Percentiles rank a stretch among this genome's conserved stretches.
Conservation (phyloP, 768 basidiomycete genomes). For the Rhodotorula paludigena region DNA sequence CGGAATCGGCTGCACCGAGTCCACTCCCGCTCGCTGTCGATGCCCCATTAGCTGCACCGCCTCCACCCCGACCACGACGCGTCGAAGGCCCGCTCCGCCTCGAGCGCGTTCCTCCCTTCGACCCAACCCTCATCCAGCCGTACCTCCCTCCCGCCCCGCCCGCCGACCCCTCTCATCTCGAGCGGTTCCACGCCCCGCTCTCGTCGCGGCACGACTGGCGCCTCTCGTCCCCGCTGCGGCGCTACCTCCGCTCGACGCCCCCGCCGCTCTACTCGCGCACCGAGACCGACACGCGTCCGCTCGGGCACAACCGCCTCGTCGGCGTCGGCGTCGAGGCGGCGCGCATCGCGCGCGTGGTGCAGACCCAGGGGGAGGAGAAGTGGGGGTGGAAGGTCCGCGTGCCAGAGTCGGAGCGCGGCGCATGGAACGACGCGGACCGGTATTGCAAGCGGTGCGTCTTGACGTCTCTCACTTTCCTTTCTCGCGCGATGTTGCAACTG, state of each 20-base stretch:
- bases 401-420: conserved; percentile 7
- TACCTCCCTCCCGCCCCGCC: conserved; percentile 4
- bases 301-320: conserved; percentile 24
- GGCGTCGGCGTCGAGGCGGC: conserved; percentile 26
- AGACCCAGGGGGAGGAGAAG: conserved; percentile 9
- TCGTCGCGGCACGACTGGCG: conserved; percentile 35
- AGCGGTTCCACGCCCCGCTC: background rate
- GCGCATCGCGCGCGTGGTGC: background rate
- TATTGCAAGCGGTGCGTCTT: conserved; percentile 23
- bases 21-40: too few species aligned
- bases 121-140: background rate
- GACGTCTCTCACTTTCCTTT: background rate
- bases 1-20: too few species aligned
- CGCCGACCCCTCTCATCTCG: background rate
- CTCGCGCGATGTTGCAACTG: too few species aligned
- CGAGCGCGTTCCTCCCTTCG: background rate
- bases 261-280: conserved; percentile 12
- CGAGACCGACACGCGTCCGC: background rate
- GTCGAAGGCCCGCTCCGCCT: background rate
- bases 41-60: background rate
- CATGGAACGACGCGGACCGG: conserved; percentile 17
- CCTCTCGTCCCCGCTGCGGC: conserved; percentile 29
- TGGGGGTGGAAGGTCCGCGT: conserved; percentile 37
- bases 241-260: background rate
- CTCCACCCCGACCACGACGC: background rate